phyloP scores from a whole-genome alignment of 148 eudicot species.

The Rhododendron kiyosumense region DNA sequence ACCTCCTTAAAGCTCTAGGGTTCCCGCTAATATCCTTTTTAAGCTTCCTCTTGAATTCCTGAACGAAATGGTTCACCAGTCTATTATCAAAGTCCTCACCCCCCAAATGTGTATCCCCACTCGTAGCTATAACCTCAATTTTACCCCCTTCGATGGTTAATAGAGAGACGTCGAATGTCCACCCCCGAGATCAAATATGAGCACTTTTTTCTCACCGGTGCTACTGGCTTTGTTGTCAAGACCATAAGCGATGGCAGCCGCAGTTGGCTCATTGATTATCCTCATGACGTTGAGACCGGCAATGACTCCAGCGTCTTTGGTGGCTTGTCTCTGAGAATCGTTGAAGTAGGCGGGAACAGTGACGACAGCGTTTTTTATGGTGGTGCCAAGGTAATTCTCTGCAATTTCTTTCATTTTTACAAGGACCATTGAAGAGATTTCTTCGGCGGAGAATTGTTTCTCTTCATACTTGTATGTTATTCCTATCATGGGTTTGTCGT shows the following conservation, averaged over 20 bases:
- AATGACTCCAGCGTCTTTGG: background rate
- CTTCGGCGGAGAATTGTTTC: constrained; percentile 4
- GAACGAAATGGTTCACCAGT: background rate
- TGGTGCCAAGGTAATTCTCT: background rate
- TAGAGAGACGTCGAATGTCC: background rate
- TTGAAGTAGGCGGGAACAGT: background rate
- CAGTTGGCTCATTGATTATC: background rate
- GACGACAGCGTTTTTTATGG: background rate
- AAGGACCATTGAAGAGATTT: constrained; percentile 4
- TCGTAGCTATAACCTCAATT: background rate
- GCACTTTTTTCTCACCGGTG: background rate
- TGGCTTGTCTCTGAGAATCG: background rate
- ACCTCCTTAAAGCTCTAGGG: background rate
- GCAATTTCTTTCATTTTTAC: background rate
- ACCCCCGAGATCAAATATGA: background rate
- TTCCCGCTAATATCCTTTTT: background rate
- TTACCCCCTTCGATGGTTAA: background rate
- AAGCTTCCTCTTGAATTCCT: background rate
- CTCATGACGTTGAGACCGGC: background rate
- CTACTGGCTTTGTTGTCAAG: background rate
- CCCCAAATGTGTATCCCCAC: background rate
- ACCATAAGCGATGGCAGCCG: background rate
- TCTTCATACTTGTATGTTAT: background rate
- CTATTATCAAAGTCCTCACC: background rate
- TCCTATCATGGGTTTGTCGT: background rate